Evolutionary conservation across 2,329 filamentous ascomycete genomes (phyloP).

Genomic region (Diaporthe australafricana): DNA sequence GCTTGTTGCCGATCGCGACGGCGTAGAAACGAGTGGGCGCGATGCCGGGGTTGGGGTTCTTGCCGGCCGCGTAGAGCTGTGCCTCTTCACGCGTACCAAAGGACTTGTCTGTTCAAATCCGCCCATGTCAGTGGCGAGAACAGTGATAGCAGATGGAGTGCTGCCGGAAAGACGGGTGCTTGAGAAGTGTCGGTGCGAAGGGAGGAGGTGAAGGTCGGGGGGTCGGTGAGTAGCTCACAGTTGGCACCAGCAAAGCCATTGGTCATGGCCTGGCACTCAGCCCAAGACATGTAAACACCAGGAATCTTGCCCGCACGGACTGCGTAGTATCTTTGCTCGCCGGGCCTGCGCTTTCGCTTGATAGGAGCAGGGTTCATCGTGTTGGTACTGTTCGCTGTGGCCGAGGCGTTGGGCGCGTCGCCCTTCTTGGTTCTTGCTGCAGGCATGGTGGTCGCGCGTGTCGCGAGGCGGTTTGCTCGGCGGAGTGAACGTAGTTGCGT

Average conservation of each 20-base stretch:
- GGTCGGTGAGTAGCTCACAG: slow-evolving; percentile 65
- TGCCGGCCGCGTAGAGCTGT: slow-evolving; percentile 79
- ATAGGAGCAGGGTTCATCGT: slow-evolving; percentile 20
- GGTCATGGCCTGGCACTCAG: slow-evolving; percentile 71
- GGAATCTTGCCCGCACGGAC: slow-evolving; percentile 67
- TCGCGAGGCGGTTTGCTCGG: slow-evolving; percentile 26
- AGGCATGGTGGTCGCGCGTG: slow-evolving; percentile 31
- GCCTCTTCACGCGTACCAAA: slow-evolving; percentile 81
- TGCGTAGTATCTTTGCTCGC: slow-evolving; percentile 70
- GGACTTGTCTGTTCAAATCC: slow-evolving; percentile 75
- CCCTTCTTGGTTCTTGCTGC: slow-evolving; percentile 28
- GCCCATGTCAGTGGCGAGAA: slow-evolving; percentile 4
- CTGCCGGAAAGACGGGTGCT: neutral
- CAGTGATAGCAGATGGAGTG: neutral
- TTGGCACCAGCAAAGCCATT: slow-evolving; percentile 72
- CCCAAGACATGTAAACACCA: slow-evolving; percentile 72
- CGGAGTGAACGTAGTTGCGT: slow-evolving; percentile 2
- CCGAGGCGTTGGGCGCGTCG: neutral
- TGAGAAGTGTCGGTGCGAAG: neutral
- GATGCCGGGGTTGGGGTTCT: slow-evolving; percentile 54
- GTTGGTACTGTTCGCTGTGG: slow-evolving; percentile 11
- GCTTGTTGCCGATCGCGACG: slow-evolving; percentile 67
- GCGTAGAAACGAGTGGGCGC: slow-evolving; percentile 67
- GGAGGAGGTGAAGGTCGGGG: neutral
- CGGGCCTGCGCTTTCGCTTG: slow-evolving; percentile 60